Conservation (phyloP, 2,329 filamentous ascomycete genomes). For the Hypoxylon sp. region DNA sequence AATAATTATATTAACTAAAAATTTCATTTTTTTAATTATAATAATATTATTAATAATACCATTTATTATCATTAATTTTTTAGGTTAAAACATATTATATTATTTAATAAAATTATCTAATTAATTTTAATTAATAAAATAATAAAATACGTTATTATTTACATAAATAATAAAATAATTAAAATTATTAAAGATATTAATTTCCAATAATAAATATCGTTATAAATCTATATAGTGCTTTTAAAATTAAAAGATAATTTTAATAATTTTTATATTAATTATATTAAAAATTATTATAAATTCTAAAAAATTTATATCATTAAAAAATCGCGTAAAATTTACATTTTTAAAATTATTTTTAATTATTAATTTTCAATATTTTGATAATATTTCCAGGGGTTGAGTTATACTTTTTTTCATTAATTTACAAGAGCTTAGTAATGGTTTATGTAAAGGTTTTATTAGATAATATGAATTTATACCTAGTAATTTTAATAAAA, state of each 20-base stretch:
- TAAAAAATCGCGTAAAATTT: too few relatives aligned
- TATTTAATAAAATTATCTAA: neutral
- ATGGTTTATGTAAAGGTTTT: too few relatives aligned
- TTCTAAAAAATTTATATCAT: neutral
- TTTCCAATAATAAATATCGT: neutral
- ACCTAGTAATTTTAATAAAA: neutral
- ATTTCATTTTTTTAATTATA: neutral
- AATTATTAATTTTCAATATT: neutral
- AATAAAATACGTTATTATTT: neutral
- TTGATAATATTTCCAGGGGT: too few relatives aligned
- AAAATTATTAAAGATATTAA: neutral
- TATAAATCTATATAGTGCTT: neutral
- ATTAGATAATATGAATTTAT: neutral
- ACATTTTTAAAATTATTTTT: neutral
- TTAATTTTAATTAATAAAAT: neutral
- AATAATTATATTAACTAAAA: neutral
- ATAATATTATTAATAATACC: neutral
- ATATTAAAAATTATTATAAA: neutral
- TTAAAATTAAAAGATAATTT: too few relatives aligned
- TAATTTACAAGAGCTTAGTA: too few relatives aligned
- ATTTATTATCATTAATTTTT: neutral
- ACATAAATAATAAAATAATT: neutral
- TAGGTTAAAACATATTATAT: neutral
- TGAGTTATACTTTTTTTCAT: neutral
- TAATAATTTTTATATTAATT: conserved; percentile 1